These are phyloP conservation scores for Neofusicoccum kwambonambiense DNA, from an alignment of 2,329 filamentous ascomycete species.

Conservation along the genomic window DNA sequence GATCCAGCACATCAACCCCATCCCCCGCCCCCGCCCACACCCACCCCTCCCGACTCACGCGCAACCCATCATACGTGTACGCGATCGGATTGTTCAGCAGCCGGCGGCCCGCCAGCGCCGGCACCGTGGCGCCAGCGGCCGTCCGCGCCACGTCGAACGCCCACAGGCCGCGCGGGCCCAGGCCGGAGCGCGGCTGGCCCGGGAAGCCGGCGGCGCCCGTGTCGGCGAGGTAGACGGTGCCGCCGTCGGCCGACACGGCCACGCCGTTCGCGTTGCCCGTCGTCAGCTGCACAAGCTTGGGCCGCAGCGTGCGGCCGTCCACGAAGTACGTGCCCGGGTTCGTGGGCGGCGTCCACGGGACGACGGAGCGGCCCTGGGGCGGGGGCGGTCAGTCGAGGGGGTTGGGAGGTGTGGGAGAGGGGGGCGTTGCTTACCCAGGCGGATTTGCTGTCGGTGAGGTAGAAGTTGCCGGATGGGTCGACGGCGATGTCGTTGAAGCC, in stretches of 20 bases:
- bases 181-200: slow-evolving; percentile 12
- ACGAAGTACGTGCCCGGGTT: slow-evolving; percentile 17
- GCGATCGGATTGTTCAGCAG: slow-evolving; percentile 21
- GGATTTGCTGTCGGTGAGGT: slow-evolving; percentile 21
- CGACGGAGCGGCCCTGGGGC: slow-evolving; percentile 16
- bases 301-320: slow-evolving; percentile 20
- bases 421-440: slow-evolving; percentile 18
- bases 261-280: slow-evolving; percentile 22
- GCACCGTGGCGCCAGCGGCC: neutral
- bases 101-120: slow-evolving; percentile 17
- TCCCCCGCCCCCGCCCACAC: slow-evolving; percentile 22
- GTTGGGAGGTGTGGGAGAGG: too few species aligned
- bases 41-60: slow-evolving; percentile 18
- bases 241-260: slow-evolving; percentile 3
- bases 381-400: neutral
- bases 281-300: slow-evolving; percentile 19
- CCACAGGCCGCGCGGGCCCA: slow-evolving; percentile 18
- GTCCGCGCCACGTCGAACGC: slow-evolving; percentile 11
- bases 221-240: slow-evolving; percentile 8
- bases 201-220: slow-evolving; percentile 2
- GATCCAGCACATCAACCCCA: slow-evolving; percentile 22
- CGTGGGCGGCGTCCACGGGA: slow-evolving; percentile 15
- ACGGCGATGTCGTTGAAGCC: slow-evolving; percentile 23
- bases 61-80: slow-evolving; percentile 20
- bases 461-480: slow-evolving; percentile 20